Evolutionary conservation across 2,329 filamentous ascomycete genomes (phyloP), one percentile per base, ranked within the genome.

Genomic region (Penicillium crustosum): DNA sequence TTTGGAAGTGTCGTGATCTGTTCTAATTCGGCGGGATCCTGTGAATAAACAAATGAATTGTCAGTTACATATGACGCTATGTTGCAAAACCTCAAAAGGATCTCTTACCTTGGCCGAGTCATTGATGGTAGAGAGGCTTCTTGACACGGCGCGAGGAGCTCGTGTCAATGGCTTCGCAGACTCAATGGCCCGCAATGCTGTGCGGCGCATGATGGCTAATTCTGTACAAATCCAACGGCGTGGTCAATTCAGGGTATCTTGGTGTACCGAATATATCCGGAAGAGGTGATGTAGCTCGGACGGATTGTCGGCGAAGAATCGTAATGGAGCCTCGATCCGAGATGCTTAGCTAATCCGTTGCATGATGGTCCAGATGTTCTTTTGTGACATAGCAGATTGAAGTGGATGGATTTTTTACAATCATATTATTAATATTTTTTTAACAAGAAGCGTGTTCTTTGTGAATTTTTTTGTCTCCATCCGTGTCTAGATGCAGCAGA

Each of bases 1-100:
- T 99, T 99, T 49, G 91, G 81, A 17, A 99, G 85, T 1, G 88
- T 93, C 8, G 93, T 96, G 69, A 97, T 88, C 65, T 89, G 82
- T 75, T 97, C 91, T 68, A 96, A 85, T 63, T 96, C 91, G 49
- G 87, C 88, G 15, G 91, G 91, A 72, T 97, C 93, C 86, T 90
- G 66, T 43, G 21, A 17, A 17, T 25, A 38, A 59, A 33, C 29
- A 44, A 21, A 21, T 12, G 35, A 6, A 44, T 52, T 27, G 57
- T 62, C 42, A 64, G 57, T 57, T 27, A 39, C 7, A 17, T 13
- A 41, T 23, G 15, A 41, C 43, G 25, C 15, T 21, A 45, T n/a
- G 47, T 23, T 35, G n/a, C 21, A 53, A 13, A 35, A 21, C 39
- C 17, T 49, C 19, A 50, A 21, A 5, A 43, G 23, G 38, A 17